Percentiles rank a stretch among this genome's conserved stretches.
These are phyloP conservation scores for Plantago ovata DNA, from an alignment of 257 asterid genomes.

Conservation along the genomic window DNA sequence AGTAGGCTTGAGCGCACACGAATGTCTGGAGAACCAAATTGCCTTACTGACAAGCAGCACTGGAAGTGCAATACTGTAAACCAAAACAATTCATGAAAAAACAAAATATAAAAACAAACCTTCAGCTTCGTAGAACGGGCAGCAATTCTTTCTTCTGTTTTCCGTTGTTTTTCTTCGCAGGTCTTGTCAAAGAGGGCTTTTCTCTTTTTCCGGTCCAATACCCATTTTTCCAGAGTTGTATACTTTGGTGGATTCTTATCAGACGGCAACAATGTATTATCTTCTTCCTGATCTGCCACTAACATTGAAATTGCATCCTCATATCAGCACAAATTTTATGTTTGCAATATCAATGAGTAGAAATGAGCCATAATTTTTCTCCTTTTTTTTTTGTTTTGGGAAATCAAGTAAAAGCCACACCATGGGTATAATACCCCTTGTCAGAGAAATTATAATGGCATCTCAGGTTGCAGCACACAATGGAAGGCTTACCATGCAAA, in stretches of 20 bases:
- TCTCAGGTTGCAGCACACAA: no score
- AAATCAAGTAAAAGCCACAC: conserved; percentile 1
- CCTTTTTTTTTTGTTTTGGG: background rate
- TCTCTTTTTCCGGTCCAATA: conserved; percentile 66
- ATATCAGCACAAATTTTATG: conserved; percentile 16
- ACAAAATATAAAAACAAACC: conserved; percentile 53
- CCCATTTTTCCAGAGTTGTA: conserved; percentile 75
- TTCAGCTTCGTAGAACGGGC: conserved; percentile 69
- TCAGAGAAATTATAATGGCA: no score
- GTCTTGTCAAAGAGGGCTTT: conserved; percentile 52
- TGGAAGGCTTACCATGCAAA: background rate
- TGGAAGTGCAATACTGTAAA: no score
- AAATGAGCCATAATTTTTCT: no score
- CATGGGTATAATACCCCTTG: no score
- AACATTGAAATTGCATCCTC: conserved; percentile 27
- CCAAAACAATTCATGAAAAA: background rate
- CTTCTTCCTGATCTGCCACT: conserved; percentile 67
- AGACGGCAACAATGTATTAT: conserved; percentile 40
- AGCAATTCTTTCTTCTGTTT: conserved; percentile 68
- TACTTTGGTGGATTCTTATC: conserved; percentile 68
- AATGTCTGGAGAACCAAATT: no score
- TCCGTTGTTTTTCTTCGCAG: conserved; percentile 73
- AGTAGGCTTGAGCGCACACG: no score
- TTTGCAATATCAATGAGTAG: no score
- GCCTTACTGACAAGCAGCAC: no score